phyloP scores from a whole-genome alignment of 1,139 yeast genomes.

The Zygoascus sp. region DNA sequence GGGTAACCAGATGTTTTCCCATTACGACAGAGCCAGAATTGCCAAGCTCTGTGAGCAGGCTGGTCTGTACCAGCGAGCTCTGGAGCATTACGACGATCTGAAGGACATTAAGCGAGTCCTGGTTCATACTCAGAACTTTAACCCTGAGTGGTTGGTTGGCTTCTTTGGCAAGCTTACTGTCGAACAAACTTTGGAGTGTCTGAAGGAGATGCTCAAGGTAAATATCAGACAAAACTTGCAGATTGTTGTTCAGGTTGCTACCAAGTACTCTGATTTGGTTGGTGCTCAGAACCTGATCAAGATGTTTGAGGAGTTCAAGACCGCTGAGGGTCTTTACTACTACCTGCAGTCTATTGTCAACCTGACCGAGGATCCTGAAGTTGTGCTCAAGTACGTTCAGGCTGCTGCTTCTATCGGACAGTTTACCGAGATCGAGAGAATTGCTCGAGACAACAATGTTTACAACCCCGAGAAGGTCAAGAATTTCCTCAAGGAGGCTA shows the following conservation, averaged over 20 bases:
- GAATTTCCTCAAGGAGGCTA: slow-evolving; percentile 91
- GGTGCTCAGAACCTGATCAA: slow-evolving; percentile 83
- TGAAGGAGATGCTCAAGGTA: slow-evolving; percentile 76
- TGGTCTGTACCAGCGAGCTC: slow-evolving; percentile 88
- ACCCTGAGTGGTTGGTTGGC: slow-evolving; percentile 88
- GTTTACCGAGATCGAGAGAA: slow-evolving; percentile 88
- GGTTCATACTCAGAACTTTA: slow-evolving; percentile 79
- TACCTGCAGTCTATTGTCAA: slow-evolving; percentile 91
- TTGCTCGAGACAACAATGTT: slow-evolving; percentile 88
- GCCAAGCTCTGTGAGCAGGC: slow-evolving; percentile 93
- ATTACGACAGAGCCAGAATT: slow-evolving; percentile 88
- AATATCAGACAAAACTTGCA: slow-evolving; percentile 87
- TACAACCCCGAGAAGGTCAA: slow-evolving; percentile 97
- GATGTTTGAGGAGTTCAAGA: slow-evolving; percentile 87
- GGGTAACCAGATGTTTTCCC: slow-evolving; percentile 93
- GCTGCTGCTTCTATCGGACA: slow-evolving; percentile 90
- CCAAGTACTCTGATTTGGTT: slow-evolving; percentile 89
- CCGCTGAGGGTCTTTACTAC: slow-evolving; percentile 89
- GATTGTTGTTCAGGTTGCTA: slow-evolving; percentile 92
- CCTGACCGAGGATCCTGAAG: slow-evolving; percentile 89
- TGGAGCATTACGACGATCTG: slow-evolving; percentile 91
- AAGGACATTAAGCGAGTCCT: slow-evolving; percentile 94
- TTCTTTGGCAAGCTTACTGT: slow-evolving; percentile 93
- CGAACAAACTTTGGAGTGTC: slow-evolving; percentile 85
- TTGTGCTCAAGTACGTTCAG: slow-evolving; percentile 92